Conservation (phyloP, 352 stramenopile species). For the Pythium vanterpoolii region DNA sequence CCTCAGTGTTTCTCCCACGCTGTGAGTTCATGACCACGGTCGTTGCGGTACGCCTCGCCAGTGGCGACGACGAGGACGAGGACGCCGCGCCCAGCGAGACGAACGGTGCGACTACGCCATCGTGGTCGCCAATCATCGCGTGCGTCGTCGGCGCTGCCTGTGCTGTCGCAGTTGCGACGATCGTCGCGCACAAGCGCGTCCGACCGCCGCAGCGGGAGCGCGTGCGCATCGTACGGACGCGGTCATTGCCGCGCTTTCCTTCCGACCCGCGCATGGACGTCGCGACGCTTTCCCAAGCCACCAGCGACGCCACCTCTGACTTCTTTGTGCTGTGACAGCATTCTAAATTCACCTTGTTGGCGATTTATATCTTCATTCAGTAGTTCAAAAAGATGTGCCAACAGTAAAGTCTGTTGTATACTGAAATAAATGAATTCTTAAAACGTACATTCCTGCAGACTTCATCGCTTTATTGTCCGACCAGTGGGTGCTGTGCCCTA, state of each 20-base stretch:
- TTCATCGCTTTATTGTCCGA: slow-evolving; percentile 5
- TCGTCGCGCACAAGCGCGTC: slow-evolving; percentile 5
- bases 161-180: slow-evolving; percentile 7
- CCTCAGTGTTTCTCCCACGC: background rate
- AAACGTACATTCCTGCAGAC: slow-evolving; percentile 15
- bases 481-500: background rate
- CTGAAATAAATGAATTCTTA: background rate
- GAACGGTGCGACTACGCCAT: background rate
- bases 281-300: slow-evolving; percentile 3
- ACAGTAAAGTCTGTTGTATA: too few relatives aligned
- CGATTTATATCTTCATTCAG: too few relatives aligned
- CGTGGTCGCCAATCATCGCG: slow-evolving; percentile 14
- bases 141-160: slow-evolving; percentile 9
- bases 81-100: background rate
- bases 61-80: background rate
- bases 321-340: slow-evolving; percentile 16
- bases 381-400: too few relatives aligned
- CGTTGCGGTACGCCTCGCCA: background rate
- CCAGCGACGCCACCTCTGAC: slow-evolving; percentile 1
- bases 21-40: background rate
- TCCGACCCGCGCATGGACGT: slow-evolving; percentile 4
- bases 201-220: background rate
- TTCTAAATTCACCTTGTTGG: too few relatives aligned
- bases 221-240: background rate
- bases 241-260: background rate